Conservation (phyloP, 768 basidiomycete genomes). For the Hypholoma sublateritium region DNA sequence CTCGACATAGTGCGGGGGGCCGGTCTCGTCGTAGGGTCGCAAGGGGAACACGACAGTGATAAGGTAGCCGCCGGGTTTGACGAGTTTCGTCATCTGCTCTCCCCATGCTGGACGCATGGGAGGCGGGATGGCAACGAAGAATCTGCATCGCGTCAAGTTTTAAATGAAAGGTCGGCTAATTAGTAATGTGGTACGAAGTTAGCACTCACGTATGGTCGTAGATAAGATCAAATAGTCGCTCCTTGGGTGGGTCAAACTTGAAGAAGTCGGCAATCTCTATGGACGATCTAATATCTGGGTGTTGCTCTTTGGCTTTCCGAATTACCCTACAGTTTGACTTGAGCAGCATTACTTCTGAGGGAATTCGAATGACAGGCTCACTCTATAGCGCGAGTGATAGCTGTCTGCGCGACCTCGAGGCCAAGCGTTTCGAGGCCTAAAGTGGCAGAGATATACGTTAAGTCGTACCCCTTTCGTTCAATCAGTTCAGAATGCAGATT, state of each 20-base stretch:
- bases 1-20: slow-evolving; percentile 64
- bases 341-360: neutral
- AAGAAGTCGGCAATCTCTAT: slow-evolving; percentile 59
- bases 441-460: slow-evolving; percentile 47
- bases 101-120: slow-evolving; percentile 55
- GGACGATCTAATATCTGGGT: slow-evolving; percentile 28
- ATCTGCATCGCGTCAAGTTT: slow-evolving; percentile 32
- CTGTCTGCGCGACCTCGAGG: slow-evolving; percentile 57
- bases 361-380: slow-evolving; percentile 17
- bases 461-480: slow-evolving; percentile 59
- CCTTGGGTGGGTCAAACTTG: slow-evolving; percentile 33
- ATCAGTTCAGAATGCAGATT: neutral
- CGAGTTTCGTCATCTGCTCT: slow-evolving; percentile 48
- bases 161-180: neutral
- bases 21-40: slow-evolving; percentile 37
- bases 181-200: neutral
- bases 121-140: slow-evolving; percentile 74
- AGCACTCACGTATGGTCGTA: slow-evolving; percentile 62
- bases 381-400: slow-evolving; percentile 46
- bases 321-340: slow-evolving; percentile 9
- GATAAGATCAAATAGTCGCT: slow-evolving; percentile 50
- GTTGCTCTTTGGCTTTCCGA: slow-evolving; percentile 15
- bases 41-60: slow-evolving; percentile 63
- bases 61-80: slow-evolving; percentile 63
- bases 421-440: slow-evolving; percentile 50